phyloP scores from a whole-genome alignment of 805 yeast species.

The Yarrowia osloensis region DNA sequence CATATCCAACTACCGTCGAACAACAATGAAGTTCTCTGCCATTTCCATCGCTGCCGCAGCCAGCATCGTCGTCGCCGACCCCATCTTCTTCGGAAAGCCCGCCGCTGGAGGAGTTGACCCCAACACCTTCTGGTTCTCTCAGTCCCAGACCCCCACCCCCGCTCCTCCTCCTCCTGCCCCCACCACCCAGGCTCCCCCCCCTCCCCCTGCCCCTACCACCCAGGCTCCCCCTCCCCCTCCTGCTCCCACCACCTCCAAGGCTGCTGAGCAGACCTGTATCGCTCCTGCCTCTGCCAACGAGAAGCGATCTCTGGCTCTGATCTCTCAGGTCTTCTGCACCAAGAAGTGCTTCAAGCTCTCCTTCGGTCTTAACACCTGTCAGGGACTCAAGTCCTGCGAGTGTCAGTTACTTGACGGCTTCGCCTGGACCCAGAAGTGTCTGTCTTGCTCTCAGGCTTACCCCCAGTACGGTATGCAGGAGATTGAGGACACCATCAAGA shows the following conservation, averaged over 20 bases:
- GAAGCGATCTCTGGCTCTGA: conserved; percentile 21
- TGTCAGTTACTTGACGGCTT: conserved; percentile 26
- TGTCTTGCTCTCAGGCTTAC: conserved; percentile 19
- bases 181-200: conserved; percentile 5
- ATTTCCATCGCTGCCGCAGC: conserved; percentile 21
- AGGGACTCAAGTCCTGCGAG: conserved; percentile 23
- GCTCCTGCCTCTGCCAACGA: conserved; percentile 13
- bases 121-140: conserved; percentile 30
- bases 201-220: conserved; percentile 4
- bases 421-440: conserved; percentile 28
- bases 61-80: conserved; percentile 28
- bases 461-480: conserved; percentile 27
- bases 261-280: conserved; percentile 7
- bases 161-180: conserved; percentile 29
- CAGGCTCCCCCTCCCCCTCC: conserved; percentile 3
- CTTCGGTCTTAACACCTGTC: conserved; percentile 20
- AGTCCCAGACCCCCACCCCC: conserved; percentile 24
- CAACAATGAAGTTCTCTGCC: conserved; percentile 26
- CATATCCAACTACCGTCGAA: conserved; percentile 23
- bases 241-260: neutral
- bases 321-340: conserved; percentile 28
- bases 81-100: conserved; percentile 20
- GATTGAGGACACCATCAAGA: conserved; percentile 18
- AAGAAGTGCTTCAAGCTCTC: conserved; percentile 29
- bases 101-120: conserved; percentile 23